A percentile compares a stretch with the other conserved stretches of the same genome.
phyloP scores from a whole-genome alignment of 2,329 filamentous ascomycete species.

The Sphaerulina musiva region DNA sequence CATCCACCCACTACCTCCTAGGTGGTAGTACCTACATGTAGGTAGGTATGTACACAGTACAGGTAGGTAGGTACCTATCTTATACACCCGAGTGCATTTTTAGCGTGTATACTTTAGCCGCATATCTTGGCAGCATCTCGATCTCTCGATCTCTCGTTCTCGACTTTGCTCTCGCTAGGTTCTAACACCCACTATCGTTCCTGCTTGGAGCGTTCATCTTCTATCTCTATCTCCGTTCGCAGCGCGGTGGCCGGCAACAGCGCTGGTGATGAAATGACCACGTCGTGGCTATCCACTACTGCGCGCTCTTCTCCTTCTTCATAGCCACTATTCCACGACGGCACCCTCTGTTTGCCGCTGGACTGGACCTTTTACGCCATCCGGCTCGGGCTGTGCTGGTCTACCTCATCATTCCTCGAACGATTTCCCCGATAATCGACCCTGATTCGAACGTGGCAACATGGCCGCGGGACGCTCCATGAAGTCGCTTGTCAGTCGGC shows the following conservation, averaged over 20 bases:
- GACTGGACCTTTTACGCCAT: neutral
- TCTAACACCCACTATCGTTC: constrained; percentile 4
- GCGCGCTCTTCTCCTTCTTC: constrained; percentile 6
- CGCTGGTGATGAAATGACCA: constrained; percentile 7
- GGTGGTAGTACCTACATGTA: too few species aligned
- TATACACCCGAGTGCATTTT: too few species aligned
- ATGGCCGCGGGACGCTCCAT: constrained; percentile 51
- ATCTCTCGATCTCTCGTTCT: constrained; percentile 5
- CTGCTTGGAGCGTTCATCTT: constrained; percentile 6
- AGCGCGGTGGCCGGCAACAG: constrained; percentile 4
- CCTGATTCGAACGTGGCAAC: constrained; percentile 11
- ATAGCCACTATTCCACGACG: neutral
- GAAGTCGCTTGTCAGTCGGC: constrained; percentile 60
- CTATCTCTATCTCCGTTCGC: constrained; percentile 4
- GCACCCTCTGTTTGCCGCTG: neutral
- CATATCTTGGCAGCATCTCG: neutral
- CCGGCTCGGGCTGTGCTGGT: neutral
- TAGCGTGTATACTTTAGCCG: too few species aligned
- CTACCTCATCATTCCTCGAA: neutral
- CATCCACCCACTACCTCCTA: too few species aligned
- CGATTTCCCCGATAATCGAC: neutral
- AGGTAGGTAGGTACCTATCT: too few species aligned
- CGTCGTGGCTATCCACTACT: constrained; percentile 2
- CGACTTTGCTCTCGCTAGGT: neutral
- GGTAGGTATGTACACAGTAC: too few species aligned